Evolutionary conservation across 352 stramenopile species (phyloP).

Genomic region (Phytopythium helicoides): DNA sequence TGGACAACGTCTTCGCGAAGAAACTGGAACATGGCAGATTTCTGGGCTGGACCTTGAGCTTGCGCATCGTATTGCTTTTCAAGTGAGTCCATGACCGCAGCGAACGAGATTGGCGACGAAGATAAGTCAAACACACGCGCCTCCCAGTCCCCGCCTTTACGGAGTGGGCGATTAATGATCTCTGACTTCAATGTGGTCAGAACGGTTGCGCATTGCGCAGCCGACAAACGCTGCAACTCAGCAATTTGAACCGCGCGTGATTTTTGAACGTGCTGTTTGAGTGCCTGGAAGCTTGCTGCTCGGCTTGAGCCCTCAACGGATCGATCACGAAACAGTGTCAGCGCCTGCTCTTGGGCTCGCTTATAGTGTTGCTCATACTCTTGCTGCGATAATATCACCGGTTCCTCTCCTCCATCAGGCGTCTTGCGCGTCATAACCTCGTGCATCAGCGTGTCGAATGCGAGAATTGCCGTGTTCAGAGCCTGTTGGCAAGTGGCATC

Average conservation of each 20-base stretch:
- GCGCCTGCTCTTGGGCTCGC: slow-evolving; percentile 65
- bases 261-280: slow-evolving; percentile 71
- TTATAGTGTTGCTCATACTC: slow-evolving; percentile 78
- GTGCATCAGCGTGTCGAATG: slow-evolving; percentile 57
- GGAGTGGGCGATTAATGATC: slow-evolving; percentile 38
- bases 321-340: slow-evolving; percentile 61
- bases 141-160: slow-evolving; percentile 17
- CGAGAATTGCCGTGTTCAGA: slow-evolving; percentile 42
- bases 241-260: slow-evolving; percentile 52
- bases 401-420: neutral
- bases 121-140: slow-evolving; percentile 25
- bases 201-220: slow-evolving; percentile 43
- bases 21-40: slow-evolving; percentile 68
- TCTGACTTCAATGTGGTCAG: slow-evolving; percentile 31
- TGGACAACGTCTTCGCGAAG: slow-evolving; percentile 43
- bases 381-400: slow-evolving; percentile 50
- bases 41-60: slow-evolving; percentile 65
- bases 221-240: slow-evolving; percentile 57
- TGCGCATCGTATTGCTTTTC: slow-evolving; percentile 56
- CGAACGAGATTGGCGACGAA: slow-evolving; percentile 7
- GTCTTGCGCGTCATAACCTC: slow-evolving; percentile 1
- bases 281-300: slow-evolving; percentile 63
- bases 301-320: slow-evolving; percentile 68
- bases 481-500: slow-evolving; percentile 74
- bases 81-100: slow-evolving; percentile 41